These are phyloP conservation scores for Mycena filopes DNA, from an alignment of 768 basidiomycete genomes.

Conservation along the genomic window DNA sequence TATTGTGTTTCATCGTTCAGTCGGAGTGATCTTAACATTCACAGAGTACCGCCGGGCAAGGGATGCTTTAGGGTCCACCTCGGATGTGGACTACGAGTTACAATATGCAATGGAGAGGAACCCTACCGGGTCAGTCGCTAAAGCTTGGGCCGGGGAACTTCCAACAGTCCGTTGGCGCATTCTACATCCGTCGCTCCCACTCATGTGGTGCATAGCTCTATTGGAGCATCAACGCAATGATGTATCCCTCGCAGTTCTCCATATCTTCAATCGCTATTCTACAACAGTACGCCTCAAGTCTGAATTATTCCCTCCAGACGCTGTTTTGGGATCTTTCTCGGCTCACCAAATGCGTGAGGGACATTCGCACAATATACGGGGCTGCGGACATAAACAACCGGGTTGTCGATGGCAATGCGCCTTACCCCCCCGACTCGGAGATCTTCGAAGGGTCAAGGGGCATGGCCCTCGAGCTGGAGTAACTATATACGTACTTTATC, in stretches of 20 bases:
- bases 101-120: constrained; percentile 4
- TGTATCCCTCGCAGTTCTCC: constrained; percentile 41
- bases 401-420: constrained; percentile 37
- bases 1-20: too few relatives aligned
- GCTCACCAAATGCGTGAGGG: too few relatives aligned
- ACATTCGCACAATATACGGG: constrained; percentile 37
- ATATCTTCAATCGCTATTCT: constrained; percentile 43
- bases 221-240: constrained; percentile 37
- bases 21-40: too few relatives aligned
- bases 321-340: too few relatives aligned
- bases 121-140: neutral
- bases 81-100: neutral
- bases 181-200: too few relatives aligned
- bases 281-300: constrained; percentile 35
- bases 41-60: constrained; percentile 19
- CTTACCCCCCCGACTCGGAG: too few relatives aligned
- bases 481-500: too few relatives aligned
- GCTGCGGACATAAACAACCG: constrained; percentile 31
- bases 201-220: constrained; percentile 12
- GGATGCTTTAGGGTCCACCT: constrained; percentile 1
- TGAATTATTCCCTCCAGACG: too few relatives aligned
- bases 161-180: too few relatives aligned
- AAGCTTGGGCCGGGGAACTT: neutral
- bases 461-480: too few relatives aligned
- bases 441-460: too few relatives aligned